phyloP scores from a whole-genome alignment of 495 filamentous ascomycete genomes.

The Tuber melanosporum region DNA sequence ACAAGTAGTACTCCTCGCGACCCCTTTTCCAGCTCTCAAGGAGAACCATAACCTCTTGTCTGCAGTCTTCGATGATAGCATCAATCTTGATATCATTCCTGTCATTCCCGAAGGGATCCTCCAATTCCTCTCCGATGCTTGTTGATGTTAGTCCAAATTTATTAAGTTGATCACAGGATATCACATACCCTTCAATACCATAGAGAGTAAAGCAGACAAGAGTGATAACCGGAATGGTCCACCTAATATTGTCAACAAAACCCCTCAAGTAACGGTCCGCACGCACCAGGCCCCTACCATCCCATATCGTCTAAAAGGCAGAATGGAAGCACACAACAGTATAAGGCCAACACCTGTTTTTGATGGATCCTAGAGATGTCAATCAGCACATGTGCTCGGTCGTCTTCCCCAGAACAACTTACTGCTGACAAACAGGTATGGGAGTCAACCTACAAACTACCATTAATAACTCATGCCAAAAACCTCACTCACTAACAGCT shows the following conservation, averaged over 20 bases:
- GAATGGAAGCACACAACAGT: constrained; percentile 66
- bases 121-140: constrained; percentile 62
- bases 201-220: constrained; percentile 68
- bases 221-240: constrained; percentile 60
- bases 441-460: constrained; percentile 50
- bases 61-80: constrained; percentile 61
- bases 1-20: constrained; percentile 33
- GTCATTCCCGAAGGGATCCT: constrained; percentile 71
- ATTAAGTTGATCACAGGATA: background rate
- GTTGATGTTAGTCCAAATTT: constrained; percentile 7
- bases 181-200: constrained; percentile 55
- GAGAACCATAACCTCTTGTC: constrained; percentile 58
- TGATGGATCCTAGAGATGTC: constrained; percentile 56
- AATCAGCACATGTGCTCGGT: constrained; percentile 2
- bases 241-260: constrained; percentile 36
- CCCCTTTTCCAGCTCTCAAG: constrained; percentile 57
- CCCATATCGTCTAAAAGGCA: constrained; percentile 65
- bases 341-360: constrained; percentile 67
- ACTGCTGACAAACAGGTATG: constrained; percentile 69
- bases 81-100: constrained; percentile 77
- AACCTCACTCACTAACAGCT: background rate
- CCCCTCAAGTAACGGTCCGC: background rate
- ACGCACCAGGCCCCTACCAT: constrained; percentile 43
- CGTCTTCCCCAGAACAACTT: constrained; percentile 25
- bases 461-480: background rate